Evolutionary conservation across 805 yeast species (phyloP).

Genomic region (Candida maesae): DNA sequence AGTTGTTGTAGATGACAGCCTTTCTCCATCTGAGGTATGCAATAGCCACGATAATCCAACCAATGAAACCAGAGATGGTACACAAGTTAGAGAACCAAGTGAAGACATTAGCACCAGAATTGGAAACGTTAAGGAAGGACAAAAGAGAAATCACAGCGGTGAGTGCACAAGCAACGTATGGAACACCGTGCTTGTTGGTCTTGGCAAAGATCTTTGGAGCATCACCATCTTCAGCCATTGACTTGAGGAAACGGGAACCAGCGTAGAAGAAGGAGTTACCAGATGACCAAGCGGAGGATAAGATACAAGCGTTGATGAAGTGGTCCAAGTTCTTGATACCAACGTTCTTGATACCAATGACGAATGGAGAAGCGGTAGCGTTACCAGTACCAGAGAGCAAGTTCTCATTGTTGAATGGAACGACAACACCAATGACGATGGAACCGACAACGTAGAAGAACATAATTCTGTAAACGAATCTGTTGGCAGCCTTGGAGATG

Average conservation of each 20-base stretch:
- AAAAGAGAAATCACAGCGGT: constrained; percentile 46
- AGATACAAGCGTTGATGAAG: constrained; percentile 72
- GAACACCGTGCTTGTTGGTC: constrained; percentile 58
- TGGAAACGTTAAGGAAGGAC: constrained; percentile 66
- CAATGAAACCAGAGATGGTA: constrained; percentile 70
- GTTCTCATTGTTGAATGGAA: constrained; percentile 55
- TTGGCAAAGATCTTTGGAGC: constrained; percentile 69
- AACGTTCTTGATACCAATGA: constrained; percentile 71
- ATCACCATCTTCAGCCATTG: constrained; percentile 67
- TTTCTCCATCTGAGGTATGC: constrained; percentile 67
- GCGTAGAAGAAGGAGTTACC: constrained; percentile 78
- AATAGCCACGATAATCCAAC: constrained; percentile 69
- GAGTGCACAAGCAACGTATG: constrained; percentile 47
- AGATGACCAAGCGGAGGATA: constrained; percentile 78
- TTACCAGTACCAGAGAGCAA: constrained; percentile 52
- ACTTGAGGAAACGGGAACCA: constrained; percentile 69
- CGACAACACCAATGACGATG: constrained; percentile 62
- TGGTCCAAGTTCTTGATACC: constrained; percentile 66
- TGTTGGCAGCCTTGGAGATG: constrained; percentile 55
- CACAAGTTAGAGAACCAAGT: constrained; percentile 72
- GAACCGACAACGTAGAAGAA: constrained; percentile 64
- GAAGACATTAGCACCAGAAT: constrained; percentile 55
- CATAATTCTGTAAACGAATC: constrained; percentile 52
- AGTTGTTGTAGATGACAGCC: constrained; percentile 50
- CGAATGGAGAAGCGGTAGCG: constrained; percentile 73